Percentiles rank a stretch among this genome's conserved stretches.
Conservation (phyloP, 2,329 filamentous ascomycete genomes). For the Allantophomopsis lycopodina region DNA sequence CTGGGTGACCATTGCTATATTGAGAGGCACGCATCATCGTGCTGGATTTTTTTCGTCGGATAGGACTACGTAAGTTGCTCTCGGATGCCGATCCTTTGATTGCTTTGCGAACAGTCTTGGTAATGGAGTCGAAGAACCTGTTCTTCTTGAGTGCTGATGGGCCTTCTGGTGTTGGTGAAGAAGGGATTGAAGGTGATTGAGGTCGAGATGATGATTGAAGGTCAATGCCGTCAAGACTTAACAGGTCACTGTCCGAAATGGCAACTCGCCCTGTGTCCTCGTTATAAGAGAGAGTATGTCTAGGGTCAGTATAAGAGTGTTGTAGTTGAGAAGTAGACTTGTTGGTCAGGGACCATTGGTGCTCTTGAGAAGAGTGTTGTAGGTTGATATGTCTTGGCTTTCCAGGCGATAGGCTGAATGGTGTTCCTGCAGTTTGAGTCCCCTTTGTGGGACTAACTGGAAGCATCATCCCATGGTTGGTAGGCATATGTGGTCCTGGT, state of each 20-base stretch:
- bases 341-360: constrained; percentile 6
- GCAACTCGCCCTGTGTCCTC: constrained; percentile 14
- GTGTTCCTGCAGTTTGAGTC: constrained; percentile 6
- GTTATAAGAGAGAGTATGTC: constrained; percentile 2
- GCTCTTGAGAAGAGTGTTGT: constrained; percentile 6
- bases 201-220: constrained; percentile 9
- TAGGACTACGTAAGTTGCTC: constrained; percentile 18
- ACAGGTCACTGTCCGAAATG: constrained; percentile 17
- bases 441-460: constrained; percentile 20
- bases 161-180: constrained; percentile 6
- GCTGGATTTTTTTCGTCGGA: constrained; percentile 20
- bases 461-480: constrained; percentile 31
- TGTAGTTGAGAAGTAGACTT: no score
- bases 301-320: no score
- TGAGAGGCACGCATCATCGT: constrained; percentile 19
- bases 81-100: constrained; percentile 14
- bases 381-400: constrained; percentile 3
- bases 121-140: constrained; percentile 25
- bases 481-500: constrained; percentile 18
- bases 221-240: constrained; percentile 15
- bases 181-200: constrained; percentile 4
- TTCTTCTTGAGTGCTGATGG: constrained; percentile 8
- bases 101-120: constrained; percentile 25
- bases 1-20: constrained; percentile 28
- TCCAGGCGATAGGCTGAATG: constrained; percentile 8